phyloP scores from a whole-genome alignment of 208 protist genomes.

The Trypanosoma mega region DNA sequence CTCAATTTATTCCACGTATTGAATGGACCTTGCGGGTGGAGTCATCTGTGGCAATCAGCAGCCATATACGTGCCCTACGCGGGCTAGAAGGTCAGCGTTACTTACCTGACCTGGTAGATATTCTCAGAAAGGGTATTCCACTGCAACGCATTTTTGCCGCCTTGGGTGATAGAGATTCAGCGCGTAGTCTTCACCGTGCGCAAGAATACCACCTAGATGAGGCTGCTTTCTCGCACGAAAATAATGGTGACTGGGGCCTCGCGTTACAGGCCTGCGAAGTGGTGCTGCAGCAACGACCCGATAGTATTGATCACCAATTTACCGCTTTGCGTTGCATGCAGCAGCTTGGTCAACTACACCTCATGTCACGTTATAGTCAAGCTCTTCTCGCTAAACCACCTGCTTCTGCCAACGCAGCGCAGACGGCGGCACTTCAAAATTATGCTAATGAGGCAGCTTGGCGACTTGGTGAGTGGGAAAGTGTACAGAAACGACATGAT shows the following conservation, averaged over 20 bases:
- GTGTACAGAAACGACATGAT: conserved; percentile 29
- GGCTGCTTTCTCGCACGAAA: conserved; percentile 79
- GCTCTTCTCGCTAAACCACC: conserved; percentile 21
- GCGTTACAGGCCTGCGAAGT: conserved; percentile 75
- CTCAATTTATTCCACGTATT: conserved; percentile 39
- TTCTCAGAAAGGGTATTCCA: conserved; percentile 29
- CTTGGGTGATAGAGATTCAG: conserved; percentile 76
- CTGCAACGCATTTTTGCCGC: conserved; percentile 83
- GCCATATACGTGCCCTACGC: conserved; percentile 74
- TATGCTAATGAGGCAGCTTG: conserved; percentile 89
- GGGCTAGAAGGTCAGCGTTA: conserved; percentile 64
- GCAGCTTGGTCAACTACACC: conserved; percentile 82
- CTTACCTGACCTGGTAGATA: conserved; percentile 32
- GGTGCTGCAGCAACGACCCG: conserved; percentile 69
- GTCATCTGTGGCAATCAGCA: conserved; percentile 68
- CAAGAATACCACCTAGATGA: conserved; percentile 40
- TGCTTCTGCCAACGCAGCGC: not conserved
- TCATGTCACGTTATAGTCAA: conserved; percentile 73
- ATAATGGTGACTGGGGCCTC: conserved; percentile 81
- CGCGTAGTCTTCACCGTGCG: conserved; percentile 65
- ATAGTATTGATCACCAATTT: conserved; percentile 72
- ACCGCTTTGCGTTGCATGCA: conserved; percentile 81
- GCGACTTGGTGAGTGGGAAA: conserved; percentile 82
- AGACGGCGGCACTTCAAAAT: conserved; percentile 42
- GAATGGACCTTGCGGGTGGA: conserved; percentile 39